These are phyloP conservation scores for Chlorociboria aeruginascens DNA, from an alignment of 495 filamentous ascomycete genomes.

Conservation along the genomic window DNA sequence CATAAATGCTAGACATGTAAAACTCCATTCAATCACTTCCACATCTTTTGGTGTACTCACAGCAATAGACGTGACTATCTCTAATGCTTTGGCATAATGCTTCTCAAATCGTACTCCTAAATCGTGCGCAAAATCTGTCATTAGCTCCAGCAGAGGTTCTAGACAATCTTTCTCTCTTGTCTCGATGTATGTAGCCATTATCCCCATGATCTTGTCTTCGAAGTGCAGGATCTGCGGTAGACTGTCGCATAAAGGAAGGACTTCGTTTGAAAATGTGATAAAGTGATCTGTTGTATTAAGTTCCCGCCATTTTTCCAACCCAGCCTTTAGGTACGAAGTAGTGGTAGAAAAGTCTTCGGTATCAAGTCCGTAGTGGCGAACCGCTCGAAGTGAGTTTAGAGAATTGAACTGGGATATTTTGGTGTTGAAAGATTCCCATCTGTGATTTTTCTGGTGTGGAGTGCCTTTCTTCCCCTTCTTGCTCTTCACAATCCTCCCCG, in stretches of 20 bases:
- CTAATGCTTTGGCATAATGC: constrained; percentile 62
- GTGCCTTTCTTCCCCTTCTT: constrained; percentile 56
- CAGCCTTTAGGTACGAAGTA: constrained; percentile 69
- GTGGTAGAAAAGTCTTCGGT: constrained; percentile 52
- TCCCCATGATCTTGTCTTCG: constrained; percentile 68
- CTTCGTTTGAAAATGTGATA: constrained; percentile 56
- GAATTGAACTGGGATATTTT: constrained; percentile 83
- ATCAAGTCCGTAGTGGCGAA: constrained; percentile 71
- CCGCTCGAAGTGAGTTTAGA: constrained; percentile 79
- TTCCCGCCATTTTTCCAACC: constrained; percentile 79
- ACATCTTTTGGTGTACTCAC: constrained; percentile 35
- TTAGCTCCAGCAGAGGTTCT: constrained; percentile 73
- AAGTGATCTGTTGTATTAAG: constrained; percentile 79
- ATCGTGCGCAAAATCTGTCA: constrained; percentile 87
- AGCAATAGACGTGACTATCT: constrained; percentile 46
- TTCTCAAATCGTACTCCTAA: constrained; percentile 80
- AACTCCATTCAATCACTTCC: constrained; percentile 92
- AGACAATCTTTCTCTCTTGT: constrained; percentile 60
- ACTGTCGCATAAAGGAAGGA: constrained; percentile 69
- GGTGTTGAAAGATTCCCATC: constrained; percentile 84
- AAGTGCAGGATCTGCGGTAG: constrained; percentile 85
- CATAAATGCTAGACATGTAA: constrained; percentile 85
- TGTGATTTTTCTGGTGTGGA: constrained; percentile 63
- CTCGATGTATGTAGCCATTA: constrained; percentile 67
- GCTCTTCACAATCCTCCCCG: constrained; percentile 53